These are phyloP conservation scores for Acacia melanoxylon DNA, from an alignment of 306 rosid genomes.

Conservation along the genomic window DNA sequence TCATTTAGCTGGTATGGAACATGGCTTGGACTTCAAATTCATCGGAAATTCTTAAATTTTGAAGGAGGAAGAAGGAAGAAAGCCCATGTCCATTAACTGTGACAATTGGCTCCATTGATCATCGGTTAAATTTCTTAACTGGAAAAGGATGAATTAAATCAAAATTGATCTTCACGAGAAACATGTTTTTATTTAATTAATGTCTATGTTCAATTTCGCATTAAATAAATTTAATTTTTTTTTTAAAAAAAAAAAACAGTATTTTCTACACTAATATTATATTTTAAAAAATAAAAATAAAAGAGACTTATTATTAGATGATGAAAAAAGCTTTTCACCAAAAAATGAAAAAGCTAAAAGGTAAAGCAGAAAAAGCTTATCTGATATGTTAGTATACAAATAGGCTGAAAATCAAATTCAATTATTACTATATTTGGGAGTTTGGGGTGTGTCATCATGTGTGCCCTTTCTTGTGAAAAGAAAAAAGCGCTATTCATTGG, in stretches of 20 bases:
- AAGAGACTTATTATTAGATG: neutral
- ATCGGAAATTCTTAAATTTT: neutral
- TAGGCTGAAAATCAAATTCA: neutral
- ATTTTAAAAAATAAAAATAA: neutral
- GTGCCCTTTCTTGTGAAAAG: neutral
- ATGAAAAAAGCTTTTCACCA: neutral
- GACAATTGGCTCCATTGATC: too few relatives aligned
- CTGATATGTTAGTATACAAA: neutral
- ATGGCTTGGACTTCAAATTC: neutral
- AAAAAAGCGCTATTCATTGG: too few relatives aligned
- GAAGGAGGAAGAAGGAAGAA: neutral
- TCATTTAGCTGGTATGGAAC: neutral
- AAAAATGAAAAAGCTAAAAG: neutral
- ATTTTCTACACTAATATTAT: neutral
- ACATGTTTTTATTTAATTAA: neutral
- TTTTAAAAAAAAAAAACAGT: too few relatives aligned
- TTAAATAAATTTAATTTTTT: neutral
- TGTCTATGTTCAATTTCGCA: neutral
- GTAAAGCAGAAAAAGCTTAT: neutral
- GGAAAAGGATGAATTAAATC: neutral
- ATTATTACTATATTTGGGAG: neutral
- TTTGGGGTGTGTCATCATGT: neutral
- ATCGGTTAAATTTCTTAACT: neutral
- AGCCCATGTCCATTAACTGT: neutral
- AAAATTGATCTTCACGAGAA: neutral